Evolutionary conservation across 192 early-diverging fungal genomes (phyloP).

Genomic region (Piromyces sp.): DNA sequence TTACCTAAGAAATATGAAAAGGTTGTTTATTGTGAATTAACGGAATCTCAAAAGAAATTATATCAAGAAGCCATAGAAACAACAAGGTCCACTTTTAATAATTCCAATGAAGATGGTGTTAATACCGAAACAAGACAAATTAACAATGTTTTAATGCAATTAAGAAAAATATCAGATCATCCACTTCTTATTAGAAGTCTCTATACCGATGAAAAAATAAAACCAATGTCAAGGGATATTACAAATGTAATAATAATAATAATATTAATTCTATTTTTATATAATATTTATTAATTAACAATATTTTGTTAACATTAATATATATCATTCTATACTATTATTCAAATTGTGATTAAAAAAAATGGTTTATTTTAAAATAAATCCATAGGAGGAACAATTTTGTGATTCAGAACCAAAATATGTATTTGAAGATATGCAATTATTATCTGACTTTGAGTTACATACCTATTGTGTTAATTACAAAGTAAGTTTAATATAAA

Average conservation of each 20-base stretch:
- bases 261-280: too few relatives aligned
- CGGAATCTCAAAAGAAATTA: background rate
- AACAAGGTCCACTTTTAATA: background rate
- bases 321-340: too few relatives aligned
- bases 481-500: conserved; percentile 14
- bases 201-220: conserved; percentile 34
- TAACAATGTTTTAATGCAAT: conserved; percentile 45
- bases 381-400: conserved; percentile 42
- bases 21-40: background rate
- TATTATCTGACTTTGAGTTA: conserved; percentile 76
- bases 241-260: conserved; percentile 13
- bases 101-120: conserved; percentile 2
- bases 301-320: too few relatives aligned
- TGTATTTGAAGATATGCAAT: conserved; percentile 68
- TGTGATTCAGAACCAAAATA: conserved; percentile 54
- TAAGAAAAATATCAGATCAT: conserved; percentile 73
- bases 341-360: too few relatives aligned
- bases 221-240: conserved; percentile 48
- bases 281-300: too few relatives aligned
- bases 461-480: conserved; percentile 44
- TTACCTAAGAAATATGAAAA: background rate
- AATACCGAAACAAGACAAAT: conserved; percentile 4
- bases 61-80: background rate
- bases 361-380: too few relatives aligned
- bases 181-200: conserved; percentile 53